These are phyloP conservation scores for Delitschia confertaspora DNA, from an alignment of 495 filamentous ascomycete genomes.

Conservation along the genomic window DNA sequence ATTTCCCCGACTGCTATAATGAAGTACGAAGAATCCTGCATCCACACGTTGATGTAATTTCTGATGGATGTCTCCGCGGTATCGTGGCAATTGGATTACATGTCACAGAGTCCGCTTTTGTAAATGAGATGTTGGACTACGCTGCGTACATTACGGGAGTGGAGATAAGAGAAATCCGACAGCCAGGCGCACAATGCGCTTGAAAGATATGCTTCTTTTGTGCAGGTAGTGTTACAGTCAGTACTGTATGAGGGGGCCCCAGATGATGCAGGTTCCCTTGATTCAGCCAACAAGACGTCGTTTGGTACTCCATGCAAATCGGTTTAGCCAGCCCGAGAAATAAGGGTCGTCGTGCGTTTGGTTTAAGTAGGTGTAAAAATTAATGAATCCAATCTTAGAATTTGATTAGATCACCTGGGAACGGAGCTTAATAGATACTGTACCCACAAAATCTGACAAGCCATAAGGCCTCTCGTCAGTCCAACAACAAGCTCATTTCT, in stretches of 20 bases:
- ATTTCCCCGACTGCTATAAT: conserved; percentile 15
- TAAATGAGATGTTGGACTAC: conserved; percentile 43
- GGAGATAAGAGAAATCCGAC: conserved; percentile 40
- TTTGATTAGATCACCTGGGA: too few relatives aligned
- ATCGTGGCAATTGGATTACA: conserved; percentile 37
- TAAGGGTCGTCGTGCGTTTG: conserved; percentile 43
- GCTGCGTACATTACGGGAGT: conserved; percentile 44
- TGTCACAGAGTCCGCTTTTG: conserved; percentile 42
- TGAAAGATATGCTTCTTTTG: conserved; percentile 35
- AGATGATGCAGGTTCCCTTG: conserved; percentile 38
- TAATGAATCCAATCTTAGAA: conserved; percentile 27
- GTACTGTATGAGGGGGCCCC: conserved; percentile 41
- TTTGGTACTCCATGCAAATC: conserved; percentile 42
- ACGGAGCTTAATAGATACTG: too few relatives aligned
- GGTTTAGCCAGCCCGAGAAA: conserved; percentile 50
- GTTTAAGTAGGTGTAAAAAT: conserved; percentile 31
- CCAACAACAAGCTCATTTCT: conserved; percentile 45
- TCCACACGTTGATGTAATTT: conserved; percentile 12
- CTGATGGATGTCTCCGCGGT: background rate
- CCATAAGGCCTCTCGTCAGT: conserved; percentile 8
- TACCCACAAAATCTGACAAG: conserved; percentile 39
- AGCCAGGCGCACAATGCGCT: conserved; percentile 45
- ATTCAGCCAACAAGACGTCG: conserved; percentile 40
- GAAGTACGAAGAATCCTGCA: conserved; percentile 15
- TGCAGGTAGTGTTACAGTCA: conserved; percentile 42